These are phyloP conservation scores for Candida sonorensis DNA, from an alignment of 805 yeast species.

Conservation along the genomic window DNA sequence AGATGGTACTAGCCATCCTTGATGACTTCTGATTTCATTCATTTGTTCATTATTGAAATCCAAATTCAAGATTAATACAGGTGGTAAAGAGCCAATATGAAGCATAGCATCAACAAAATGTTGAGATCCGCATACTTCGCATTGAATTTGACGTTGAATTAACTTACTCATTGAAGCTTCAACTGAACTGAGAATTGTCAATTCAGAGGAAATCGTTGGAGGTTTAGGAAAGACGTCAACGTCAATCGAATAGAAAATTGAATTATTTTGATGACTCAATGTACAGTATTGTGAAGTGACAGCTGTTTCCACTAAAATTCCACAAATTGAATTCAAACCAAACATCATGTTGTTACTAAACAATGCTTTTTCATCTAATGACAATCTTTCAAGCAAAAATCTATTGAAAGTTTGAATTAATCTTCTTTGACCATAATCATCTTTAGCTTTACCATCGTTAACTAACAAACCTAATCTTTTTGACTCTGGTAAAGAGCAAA, in stretches of 20 bases:
- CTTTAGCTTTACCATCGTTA: conserved; percentile 37
- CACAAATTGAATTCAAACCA: conserved; percentile 28
- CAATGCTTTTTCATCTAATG: conserved; percentile 40
- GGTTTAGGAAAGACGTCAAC: conserved; percentile 32
- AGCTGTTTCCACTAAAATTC: conserved; percentile 37
- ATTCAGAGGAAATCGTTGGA: conserved; percentile 18
- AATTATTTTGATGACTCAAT: conserved; percentile 27
- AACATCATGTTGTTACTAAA: conserved; percentile 12
- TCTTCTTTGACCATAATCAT: conserved; percentile 36
- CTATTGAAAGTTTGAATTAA: conserved; percentile 49
- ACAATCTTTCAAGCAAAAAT: conserved; percentile 48
- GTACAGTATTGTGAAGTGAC: conserved; percentile 35
- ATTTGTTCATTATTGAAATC: conserved; percentile 49
- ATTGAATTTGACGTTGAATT: conserved; percentile 43
- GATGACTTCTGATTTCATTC: conserved; percentile 39
- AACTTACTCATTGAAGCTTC: conserved; percentile 54
- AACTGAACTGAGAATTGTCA: conserved; percentile 48
- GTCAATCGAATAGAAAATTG: conserved; percentile 36
- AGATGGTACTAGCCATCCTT: conserved; percentile 56
- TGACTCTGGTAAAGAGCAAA: conserved; percentile 46
- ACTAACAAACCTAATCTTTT: conserved; percentile 45
- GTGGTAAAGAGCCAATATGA: conserved; percentile 51
- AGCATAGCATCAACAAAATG: conserved; percentile 51
- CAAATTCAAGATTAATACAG: conserved; percentile 56
- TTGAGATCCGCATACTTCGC: conserved; percentile 43